phyloP scores from a whole-genome alignment of 2,329 filamentous ascomycete species.

The Fusarium irregulare region DNA sequence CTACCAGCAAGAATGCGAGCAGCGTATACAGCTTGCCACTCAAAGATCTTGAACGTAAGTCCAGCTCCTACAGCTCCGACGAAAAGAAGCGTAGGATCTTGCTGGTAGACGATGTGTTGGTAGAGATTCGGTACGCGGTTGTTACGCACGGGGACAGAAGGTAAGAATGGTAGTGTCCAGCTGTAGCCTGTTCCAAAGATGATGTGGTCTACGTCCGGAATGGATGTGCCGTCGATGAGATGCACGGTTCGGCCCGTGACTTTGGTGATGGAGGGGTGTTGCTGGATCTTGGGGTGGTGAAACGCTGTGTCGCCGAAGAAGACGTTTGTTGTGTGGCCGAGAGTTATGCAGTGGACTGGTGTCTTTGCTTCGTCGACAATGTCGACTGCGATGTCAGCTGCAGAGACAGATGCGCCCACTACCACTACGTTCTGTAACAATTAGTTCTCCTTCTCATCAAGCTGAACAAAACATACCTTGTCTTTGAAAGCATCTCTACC shows the following conservation, averaged over 20 bases:
- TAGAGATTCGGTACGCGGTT: constrained; percentile 68
- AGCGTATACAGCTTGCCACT: constrained; percentile 74
- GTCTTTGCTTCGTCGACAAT: constrained; percentile 58
- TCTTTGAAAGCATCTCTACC: constrained; percentile 57
- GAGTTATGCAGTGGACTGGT: constrained; percentile 63
- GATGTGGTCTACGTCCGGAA: constrained; percentile 68
- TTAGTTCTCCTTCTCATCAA: background rate
- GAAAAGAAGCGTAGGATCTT: constrained; percentile 67
- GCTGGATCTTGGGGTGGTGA: constrained; percentile 64
- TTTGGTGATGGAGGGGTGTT: constrained; percentile 60
- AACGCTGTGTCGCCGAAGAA: constrained; percentile 71
- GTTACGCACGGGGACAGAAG: constrained; percentile 61
- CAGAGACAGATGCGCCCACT: constrained; percentile 73
- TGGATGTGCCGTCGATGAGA: constrained; percentile 65
- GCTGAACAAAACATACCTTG: constrained; percentile 52
- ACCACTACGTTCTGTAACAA: constrained; percentile 64
- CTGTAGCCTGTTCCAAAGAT: constrained; percentile 75
- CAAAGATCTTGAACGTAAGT: constrained; percentile 75
- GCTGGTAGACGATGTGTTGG: constrained; percentile 66
- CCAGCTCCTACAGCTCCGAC: constrained; percentile 68
- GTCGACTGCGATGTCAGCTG: constrained; percentile 69
- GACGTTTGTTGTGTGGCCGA: constrained; percentile 60
- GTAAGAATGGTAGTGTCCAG: constrained; percentile 72
- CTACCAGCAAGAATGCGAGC: constrained; percentile 68
- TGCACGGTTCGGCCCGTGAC: constrained; percentile 62